These are phyloP conservation scores for Aleurites moluccanus DNA, from an alignment of 441 rosid species.

Conservation along the genomic window DNA sequence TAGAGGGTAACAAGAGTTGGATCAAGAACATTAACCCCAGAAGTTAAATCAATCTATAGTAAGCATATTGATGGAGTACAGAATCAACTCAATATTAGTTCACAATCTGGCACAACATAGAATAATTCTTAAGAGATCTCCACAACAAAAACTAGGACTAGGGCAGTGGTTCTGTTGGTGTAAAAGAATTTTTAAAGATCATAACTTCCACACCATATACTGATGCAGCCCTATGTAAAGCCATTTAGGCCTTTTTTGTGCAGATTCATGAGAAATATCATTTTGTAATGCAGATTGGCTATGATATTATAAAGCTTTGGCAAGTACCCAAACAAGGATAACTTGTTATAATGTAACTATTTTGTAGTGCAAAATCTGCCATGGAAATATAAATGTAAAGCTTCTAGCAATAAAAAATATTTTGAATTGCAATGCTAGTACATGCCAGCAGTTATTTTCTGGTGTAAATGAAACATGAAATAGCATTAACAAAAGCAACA, in stretches of 20 bases:
- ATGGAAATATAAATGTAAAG: conserved; percentile 1
- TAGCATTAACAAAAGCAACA: background rate
- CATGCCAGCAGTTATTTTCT: background rate
- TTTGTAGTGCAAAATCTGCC: background rate
- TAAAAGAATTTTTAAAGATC: background rate
- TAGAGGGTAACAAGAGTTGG: conserved; percentile 42
- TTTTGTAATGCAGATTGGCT: background rate
- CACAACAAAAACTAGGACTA: background rate
- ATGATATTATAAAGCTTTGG: background rate
- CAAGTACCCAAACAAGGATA: background rate
- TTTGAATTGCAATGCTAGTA: background rate
- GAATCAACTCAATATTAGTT: conserved; percentile 21
- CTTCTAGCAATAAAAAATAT: background rate
- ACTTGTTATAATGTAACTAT: background rate
- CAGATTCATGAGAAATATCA: background rate
- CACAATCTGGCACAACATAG: conserved; percentile 9
- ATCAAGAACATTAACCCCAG: conserved; percentile 32
- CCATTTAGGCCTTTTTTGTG: background rate
- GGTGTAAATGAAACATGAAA: background rate
- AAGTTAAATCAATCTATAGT: conserved; percentile 6
- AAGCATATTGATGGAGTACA: conserved; percentile 15
- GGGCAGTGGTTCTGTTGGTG: background rate
- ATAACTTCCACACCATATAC: background rate
- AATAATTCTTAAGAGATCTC: conserved; percentile 5
- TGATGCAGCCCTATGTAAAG: background rate